Evolutionary conservation across 116 monocot genomes (phyloP), one percentile per base, ranked within the genome.

Genomic region (Cymodocea nodosa): DNA sequence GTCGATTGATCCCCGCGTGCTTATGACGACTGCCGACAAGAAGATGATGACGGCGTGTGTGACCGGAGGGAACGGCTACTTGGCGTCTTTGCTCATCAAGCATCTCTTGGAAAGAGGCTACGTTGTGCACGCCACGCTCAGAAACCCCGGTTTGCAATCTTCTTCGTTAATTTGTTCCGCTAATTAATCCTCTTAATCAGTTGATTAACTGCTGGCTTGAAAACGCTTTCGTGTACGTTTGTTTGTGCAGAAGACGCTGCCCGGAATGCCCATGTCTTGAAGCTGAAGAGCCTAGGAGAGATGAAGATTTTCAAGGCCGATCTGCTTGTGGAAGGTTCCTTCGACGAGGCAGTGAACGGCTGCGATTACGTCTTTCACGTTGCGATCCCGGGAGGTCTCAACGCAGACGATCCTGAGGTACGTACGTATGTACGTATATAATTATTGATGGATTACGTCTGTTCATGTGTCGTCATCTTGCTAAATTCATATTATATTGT

Each of bases 281-380:
- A 70, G 30, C 23, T 86, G 71, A 70, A 59, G 63, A 66, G 59
- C 7, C 57, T 81, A 9, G 81, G 85, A 11, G 61, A 54, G 2
- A 35, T 85, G 71, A 67, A 64, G 25, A 34, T 85, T 19, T 71
- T 76, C 67, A 59, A 67, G 14, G 85, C 78, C 8, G 82, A 85
- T 50, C 51, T 85, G 61, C 25, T 24, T 4, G 79, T 67, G 17
- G 74, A 76, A 22, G 85, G 79, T 34, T 81, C 78, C 73, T 81
- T 85, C 23, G 85, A 81, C 17, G 81, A 70, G 49, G 85, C 79
- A 1, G 65, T 85, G 18, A 48, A 23, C n/a, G 79, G 81, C 48
- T 85, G 85, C 35, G 20, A 76, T 19, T 81, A 76, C 61, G 81
- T 76, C 23, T 85, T 85, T 59, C 76, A 73, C 20, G 68, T 79